Percentiles rank a stretch among this genome's conserved stretches.
phyloP scores from a whole-genome alignment of 805 yeast genomes.

The Starmerella gropengiesseri region DNA sequence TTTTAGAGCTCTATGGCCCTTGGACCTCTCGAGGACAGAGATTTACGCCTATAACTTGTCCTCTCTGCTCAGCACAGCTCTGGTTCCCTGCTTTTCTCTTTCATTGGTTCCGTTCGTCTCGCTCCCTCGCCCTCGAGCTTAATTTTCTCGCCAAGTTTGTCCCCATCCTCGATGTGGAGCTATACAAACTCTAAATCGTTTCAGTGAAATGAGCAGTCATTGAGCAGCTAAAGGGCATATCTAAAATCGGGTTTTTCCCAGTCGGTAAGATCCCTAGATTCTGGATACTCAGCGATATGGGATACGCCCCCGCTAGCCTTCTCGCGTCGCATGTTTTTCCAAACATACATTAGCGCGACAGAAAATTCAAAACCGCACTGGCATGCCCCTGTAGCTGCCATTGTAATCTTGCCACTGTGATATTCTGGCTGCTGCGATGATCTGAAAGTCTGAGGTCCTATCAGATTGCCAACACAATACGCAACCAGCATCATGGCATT shows the following conservation, averaged over 20 bases:
- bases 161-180: too few relatives aligned
- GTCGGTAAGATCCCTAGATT: conserved; percentile 44
- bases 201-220: too few relatives aligned
- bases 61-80: too few relatives aligned
- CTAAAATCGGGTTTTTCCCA: conserved; percentile 45
- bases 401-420: conserved; percentile 46
- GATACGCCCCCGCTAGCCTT: conserved; percentile 9
- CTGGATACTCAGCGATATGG: conserved; percentile 15
- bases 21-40: too few relatives aligned
- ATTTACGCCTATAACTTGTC: too few relatives aligned
- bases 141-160: too few relatives aligned
- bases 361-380: conserved; percentile 21
- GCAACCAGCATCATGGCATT: conserved; percentile 39
- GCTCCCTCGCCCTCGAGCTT: too few relatives aligned
- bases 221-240: conserved; percentile 30
- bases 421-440: conserved; percentile 50
- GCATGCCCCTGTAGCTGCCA: conserved; percentile 36
- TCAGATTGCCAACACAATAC: conserved; percentile 44
- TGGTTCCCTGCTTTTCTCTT: too few relatives aligned
- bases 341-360: neutral
- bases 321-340: conserved; percentile 15
- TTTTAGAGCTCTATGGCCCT: too few relatives aligned
- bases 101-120: too few relatives aligned
- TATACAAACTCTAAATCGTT: too few relatives aligned
- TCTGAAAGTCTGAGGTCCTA: conserved; percentile 54